These are phyloP conservation scores for Apocynum venetum DNA, from an alignment of 257 asterid genomes.

Conservation along the genomic window DNA sequence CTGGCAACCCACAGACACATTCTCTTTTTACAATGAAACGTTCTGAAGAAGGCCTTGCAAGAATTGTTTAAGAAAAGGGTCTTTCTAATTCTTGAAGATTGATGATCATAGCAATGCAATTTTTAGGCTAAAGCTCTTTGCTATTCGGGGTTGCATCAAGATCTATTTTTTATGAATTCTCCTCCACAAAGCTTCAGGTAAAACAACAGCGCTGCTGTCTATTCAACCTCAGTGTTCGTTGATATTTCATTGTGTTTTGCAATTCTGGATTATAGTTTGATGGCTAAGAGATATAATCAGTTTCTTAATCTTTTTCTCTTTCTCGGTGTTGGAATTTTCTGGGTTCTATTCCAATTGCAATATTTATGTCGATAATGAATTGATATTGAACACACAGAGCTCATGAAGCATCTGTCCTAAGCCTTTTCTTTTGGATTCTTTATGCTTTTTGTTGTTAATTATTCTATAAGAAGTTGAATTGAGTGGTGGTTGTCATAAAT, in stretches of 20 bases:
- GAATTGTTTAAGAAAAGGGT: conserved; percentile 24
- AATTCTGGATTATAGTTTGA: neutral
- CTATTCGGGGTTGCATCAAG: conserved; percentile 34
- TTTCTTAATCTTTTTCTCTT: neutral
- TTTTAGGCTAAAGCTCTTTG: conserved; percentile 28
- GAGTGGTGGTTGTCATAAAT: neutral
- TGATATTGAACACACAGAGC: neutral
- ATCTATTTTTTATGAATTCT: conserved; percentile 41
- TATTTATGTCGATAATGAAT: conserved; percentile 3
- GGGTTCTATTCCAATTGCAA: neutral
- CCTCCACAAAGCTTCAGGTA: conserved; percentile 33
- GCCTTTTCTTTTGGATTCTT: neutral
- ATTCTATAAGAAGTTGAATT: neutral
- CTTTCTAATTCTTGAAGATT: conserved; percentile 25
- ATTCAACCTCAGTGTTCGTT: conserved; percentile 13
- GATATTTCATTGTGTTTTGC: neutral
- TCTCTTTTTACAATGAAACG: conserved; percentile 37
- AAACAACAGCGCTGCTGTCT: conserved; percentile 22
- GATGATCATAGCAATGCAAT: conserved; percentile 30
- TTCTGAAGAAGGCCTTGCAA: conserved; percentile 41
- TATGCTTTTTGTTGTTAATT: neutral
- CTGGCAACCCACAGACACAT: conserved; percentile 15
- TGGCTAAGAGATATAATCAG: neutral
- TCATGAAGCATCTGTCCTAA: neutral
- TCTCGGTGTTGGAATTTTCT: neutral